Evolutionary conservation across 2,329 filamentous ascomycete genomes (phyloP).

Genomic region (Pseudocercospora macadamiae): DNA sequence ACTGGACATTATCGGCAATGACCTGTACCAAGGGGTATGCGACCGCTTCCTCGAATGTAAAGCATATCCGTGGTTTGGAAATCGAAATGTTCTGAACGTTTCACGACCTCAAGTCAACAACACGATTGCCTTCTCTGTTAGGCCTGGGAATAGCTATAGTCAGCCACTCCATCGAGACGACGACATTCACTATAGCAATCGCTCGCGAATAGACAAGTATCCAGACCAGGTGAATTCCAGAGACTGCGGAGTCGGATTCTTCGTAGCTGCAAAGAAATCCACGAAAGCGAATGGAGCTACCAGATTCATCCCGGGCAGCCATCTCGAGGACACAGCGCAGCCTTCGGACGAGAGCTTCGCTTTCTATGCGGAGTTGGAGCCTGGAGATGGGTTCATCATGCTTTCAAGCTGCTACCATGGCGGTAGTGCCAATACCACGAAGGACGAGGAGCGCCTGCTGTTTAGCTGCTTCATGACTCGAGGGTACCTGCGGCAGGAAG

Average conservation of each 20-base stretch:
- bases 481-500: constrained; percentile 4
- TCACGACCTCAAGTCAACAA: constrained; percentile 9
- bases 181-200: constrained; percentile 9
- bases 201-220: not conserved
- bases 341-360: constrained; percentile 10
- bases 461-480: constrained; percentile 9
- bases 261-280: constrained; percentile 6
- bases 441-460: constrained; percentile 2
- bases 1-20: constrained; percentile 15
- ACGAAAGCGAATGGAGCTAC: constrained; percentile 4
- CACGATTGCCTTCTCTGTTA: constrained; percentile 8
- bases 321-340: constrained; percentile 5
- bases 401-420: constrained; percentile 7
- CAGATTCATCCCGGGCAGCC: constrained; percentile 8
- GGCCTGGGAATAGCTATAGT: constrained; percentile 4
- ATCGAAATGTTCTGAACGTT: constrained; percentile 13
- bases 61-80: constrained; percentile 11
- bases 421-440: constrained; percentile 1
- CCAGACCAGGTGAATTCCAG: constrained; percentile 4
- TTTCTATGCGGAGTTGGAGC: constrained; percentile 6
- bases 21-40: constrained; percentile 14
- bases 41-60: constrained; percentile 17
- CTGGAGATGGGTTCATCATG: constrained; percentile 8
- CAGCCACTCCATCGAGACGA: constrained; percentile 11
- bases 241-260: constrained; percentile 8